Percentiles rank a stretch among this genome's conserved stretches.
These are phyloP conservation scores for Dioszegia crocea DNA, from an alignment of 768 basidiomycete genomes.

Conservation along the genomic window DNA sequence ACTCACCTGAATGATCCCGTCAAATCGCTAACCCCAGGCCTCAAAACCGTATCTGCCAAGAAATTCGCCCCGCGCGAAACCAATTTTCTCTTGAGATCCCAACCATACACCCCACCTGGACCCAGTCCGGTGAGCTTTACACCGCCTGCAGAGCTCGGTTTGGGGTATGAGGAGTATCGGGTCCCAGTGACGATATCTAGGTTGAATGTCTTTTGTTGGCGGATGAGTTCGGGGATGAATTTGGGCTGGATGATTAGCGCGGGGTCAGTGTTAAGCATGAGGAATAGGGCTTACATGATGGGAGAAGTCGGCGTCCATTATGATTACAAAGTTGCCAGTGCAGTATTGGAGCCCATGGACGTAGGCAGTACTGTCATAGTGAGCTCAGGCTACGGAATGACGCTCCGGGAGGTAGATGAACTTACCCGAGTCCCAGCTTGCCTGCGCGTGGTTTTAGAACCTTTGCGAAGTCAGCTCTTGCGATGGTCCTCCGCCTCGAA, in stretches of 20 bases:
- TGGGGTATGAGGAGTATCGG: slow-evolving; percentile 60
- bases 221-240: slow-evolving; percentile 86
- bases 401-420: background rate
- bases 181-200: slow-evolving; percentile 92
- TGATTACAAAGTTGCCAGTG: slow-evolving; percentile 87
- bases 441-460: slow-evolving; percentile 80
- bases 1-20: slow-evolving; percentile 83
- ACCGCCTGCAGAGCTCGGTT: slow-evolving; percentile 17
- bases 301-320: slow-evolving; percentile 96
- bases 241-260: slow-evolving; percentile 62
- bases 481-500: background rate
- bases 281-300: slow-evolving; percentile 65
- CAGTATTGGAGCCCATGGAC: slow-evolving; percentile 86
- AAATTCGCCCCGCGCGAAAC: slow-evolving; percentile 87
- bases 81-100: slow-evolving; percentile 85
- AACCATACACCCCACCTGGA: slow-evolving; percentile 84
- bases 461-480: slow-evolving; percentile 50
- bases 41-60: slow-evolving; percentile 76
- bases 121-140: slow-evolving; percentile 50
- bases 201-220: slow-evolving; percentile 77
- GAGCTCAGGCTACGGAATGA: background rate
- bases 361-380: slow-evolving; percentile 70
- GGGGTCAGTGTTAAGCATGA: background rate
- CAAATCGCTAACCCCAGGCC: slow-evolving; percentile 80
- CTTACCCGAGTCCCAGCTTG: slow-evolving; percentile 83